Evolutionary conservation across 2,329 filamentous ascomycete species (phyloP).

Genomic region (Botryotinia narcissicola): DNA sequence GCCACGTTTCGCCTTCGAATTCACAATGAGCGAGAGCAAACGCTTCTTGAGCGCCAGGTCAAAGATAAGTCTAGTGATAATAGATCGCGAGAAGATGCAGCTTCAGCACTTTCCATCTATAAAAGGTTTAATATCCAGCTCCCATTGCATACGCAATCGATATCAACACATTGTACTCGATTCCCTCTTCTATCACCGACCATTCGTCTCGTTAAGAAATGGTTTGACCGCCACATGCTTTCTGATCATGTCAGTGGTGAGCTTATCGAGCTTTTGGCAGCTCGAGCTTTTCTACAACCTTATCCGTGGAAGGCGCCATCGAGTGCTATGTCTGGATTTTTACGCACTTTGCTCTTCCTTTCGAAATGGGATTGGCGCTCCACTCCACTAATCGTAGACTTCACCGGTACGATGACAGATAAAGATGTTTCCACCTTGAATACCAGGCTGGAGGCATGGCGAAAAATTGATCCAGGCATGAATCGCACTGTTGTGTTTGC

Average conservation of each 20-base stretch:
- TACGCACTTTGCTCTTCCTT: constrained; percentile 76
- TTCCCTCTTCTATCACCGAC: constrained; percentile 77
- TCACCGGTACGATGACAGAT: constrained; percentile 61
- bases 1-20: constrained; percentile 81
- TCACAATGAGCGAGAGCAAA: constrained; percentile 83
- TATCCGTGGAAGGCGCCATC: constrained; percentile 78
- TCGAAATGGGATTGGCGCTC: constrained; percentile 89
- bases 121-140: constrained; percentile 69
- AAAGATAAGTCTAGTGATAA: constrained; percentile 70
- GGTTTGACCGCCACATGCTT: constrained; percentile 84
- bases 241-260: constrained; percentile 73
- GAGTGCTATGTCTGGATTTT: constrained; percentile 74
- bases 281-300: constrained; percentile 75
- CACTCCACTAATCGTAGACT: constrained; percentile 78
- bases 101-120: constrained; percentile 66
- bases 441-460: constrained; percentile 77
- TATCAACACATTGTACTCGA: constrained; percentile 76
- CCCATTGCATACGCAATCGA: constrained; percentile 77
- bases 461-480: constrained; percentile 84
- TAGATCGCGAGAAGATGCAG: constrained; percentile 64
- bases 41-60: constrained; percentile 72
- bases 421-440: constrained; percentile 61
- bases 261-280: constrained; percentile 78
- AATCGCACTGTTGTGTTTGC: constrained; percentile 79
- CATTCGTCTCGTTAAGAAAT: constrained; percentile 81